Evolutionary conservation across 2,329 filamentous ascomycete genomes (phyloP).

Genomic region (Aspergillus sp.): DNA sequence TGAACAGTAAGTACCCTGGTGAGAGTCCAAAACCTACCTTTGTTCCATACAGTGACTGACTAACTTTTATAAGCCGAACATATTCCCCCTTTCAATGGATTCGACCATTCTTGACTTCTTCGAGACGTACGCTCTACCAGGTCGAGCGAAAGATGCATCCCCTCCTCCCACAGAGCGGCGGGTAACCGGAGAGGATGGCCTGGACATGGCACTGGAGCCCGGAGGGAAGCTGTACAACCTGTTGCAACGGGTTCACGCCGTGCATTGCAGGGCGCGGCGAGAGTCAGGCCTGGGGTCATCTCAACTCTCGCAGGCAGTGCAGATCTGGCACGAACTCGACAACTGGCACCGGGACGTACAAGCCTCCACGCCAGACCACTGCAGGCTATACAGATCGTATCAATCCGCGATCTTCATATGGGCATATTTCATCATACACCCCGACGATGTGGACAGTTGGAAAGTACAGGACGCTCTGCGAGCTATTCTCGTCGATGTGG

Average conservation of each 20-base stretch:
- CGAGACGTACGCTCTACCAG: background rate
- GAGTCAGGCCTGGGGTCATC: background rate
- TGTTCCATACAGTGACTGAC: no score
- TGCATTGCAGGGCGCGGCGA: background rate
- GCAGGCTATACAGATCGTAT: background rate
- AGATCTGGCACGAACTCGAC: constrained; percentile 3
- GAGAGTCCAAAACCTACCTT: no score
- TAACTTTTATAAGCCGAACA: no score
- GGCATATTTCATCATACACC: constrained; percentile 1
- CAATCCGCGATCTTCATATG: background rate
- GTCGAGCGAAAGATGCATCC: no score
- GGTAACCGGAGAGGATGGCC: no score
- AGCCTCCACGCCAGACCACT: background rate
- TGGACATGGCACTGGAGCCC: no score
- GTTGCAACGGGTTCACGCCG: background rate
- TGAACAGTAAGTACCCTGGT: no score
- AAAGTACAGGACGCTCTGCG: background rate
- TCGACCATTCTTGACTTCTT: background rate
- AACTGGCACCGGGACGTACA: background rate
- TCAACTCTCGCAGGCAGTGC: background rate
- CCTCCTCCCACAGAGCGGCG: no score
- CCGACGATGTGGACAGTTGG: background rate
- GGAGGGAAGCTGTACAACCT: background rate
- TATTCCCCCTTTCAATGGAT: no score
- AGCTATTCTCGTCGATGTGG: background rate